These are phyloP conservation scores for Rhizopogon roseolus DNA, from an alignment of 768 basidiomycete genomes.

Conservation along the genomic window DNA sequence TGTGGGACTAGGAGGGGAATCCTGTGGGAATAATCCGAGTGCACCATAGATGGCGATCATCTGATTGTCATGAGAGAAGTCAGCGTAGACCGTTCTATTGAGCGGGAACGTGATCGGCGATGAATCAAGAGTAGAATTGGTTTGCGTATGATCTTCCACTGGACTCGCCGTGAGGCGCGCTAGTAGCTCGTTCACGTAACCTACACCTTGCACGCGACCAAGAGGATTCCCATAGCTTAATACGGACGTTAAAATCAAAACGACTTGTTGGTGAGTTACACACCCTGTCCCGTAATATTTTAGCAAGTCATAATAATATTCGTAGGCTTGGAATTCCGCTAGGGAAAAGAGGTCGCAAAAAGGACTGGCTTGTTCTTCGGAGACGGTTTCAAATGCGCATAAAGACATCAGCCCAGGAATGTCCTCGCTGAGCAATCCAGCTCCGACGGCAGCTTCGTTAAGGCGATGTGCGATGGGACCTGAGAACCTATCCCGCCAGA, in stretches of 20 bases:
- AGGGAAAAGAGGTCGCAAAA: constrained; percentile 71
- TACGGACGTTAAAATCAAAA: not conserved
- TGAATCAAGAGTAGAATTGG: constrained; percentile 65
- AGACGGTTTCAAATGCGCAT: constrained; percentile 78
- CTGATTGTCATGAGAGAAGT: constrained; percentile 84
- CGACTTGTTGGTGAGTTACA: constrained; percentile 10
- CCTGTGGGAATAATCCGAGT: constrained; percentile 48
- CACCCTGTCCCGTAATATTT: constrained; percentile 80
- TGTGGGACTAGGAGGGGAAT: constrained; percentile 9
- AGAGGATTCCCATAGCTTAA: constrained; percentile 63
- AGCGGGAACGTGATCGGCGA: constrained; percentile 71
- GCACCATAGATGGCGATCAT: constrained; percentile 75
- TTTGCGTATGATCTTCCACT: constrained; percentile 66
- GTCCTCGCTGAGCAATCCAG: constrained; percentile 51
- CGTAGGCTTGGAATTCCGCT: constrained; percentile 61
- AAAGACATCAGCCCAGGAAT: constrained; percentile 59
- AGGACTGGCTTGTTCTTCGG: constrained; percentile 43
- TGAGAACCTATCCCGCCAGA: constrained; percentile 57
- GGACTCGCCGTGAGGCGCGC: constrained; percentile 66
- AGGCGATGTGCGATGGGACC: constrained; percentile 53
- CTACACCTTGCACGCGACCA: constrained; percentile 78
- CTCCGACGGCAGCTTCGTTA: constrained; percentile 57
- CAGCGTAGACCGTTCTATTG: constrained; percentile 60
- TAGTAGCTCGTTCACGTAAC: constrained; percentile 86
- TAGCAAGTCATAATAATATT: constrained; percentile 67